Percentiles rank a stretch among this genome's conserved stretches.
Evolutionary conservation across 768 basidiomycete genomes (phyloP).

Genomic region (Boletus vinaceobasis): DNA sequence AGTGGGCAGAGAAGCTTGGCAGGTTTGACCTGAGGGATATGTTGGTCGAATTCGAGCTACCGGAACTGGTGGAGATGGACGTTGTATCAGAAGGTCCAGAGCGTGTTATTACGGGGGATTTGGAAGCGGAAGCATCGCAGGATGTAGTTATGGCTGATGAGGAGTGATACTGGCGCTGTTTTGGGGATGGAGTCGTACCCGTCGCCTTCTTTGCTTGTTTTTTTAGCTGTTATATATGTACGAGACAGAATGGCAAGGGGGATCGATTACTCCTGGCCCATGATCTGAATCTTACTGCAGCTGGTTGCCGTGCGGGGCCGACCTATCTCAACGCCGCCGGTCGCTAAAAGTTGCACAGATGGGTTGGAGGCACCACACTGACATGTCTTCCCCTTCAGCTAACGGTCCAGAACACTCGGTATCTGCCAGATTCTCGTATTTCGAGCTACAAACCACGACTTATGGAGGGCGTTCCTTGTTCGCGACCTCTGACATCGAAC

Average conservation of each 20-base stretch:
- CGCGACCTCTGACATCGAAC: slow-evolving; percentile 39
- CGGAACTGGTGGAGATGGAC: slow-evolving; percentile 11
- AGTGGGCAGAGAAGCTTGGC: slow-evolving; percentile 18
- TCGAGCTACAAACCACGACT: slow-evolving; percentile 34
- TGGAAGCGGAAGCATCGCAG: not conserved
- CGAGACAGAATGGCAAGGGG: not conserved
- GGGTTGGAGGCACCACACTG: not conserved
- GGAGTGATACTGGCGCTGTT: not conserved
- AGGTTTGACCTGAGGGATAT: slow-evolving; percentile 24
- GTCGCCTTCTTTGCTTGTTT: not conserved
- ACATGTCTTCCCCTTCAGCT: slow-evolving; percentile 6
- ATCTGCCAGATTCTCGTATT: slow-evolving; percentile 9
- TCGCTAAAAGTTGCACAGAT: not conserved
- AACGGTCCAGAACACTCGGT: not conserved
- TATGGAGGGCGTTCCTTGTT: slow-evolving; percentile 56
- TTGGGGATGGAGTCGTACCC: not conserved
- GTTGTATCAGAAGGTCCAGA: not conserved
- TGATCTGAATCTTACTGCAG: not conserved
- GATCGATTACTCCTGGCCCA: not conserved
- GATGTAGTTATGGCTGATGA: slow-evolving; percentile 9
- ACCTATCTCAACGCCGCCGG: not conserved
- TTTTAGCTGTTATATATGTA: not conserved
- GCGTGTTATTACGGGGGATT: not conserved
- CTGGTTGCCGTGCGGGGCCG: not conserved
- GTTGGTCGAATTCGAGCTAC: slow-evolving; percentile 16